Percentiles rank a stretch among this genome's conserved stretches.
phyloP scores from a whole-genome alignment of 2,329 filamentous ascomycete species.

The Nigrospora oryzae region DNA sequence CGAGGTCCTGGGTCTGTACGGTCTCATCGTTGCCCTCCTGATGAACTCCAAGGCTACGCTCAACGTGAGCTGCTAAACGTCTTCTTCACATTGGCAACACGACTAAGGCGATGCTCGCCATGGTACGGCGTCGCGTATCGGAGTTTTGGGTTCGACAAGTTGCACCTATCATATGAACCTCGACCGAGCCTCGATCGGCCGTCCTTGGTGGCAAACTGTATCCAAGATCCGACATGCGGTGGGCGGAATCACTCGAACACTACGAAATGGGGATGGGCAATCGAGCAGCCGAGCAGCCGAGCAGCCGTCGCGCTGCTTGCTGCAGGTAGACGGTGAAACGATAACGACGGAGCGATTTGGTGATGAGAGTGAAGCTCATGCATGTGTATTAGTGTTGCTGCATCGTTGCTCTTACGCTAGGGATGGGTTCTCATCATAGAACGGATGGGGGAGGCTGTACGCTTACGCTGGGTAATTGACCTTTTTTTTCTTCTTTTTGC shows the following conservation, averaged over 20 bases:
- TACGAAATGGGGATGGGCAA: no score
- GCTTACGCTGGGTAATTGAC: slow-evolving; percentile 2
- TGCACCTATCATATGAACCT: background rate
- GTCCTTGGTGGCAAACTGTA: no score
- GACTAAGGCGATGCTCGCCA: background rate
- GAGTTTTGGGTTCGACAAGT: background rate
- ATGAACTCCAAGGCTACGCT: slow-evolving; percentile 92
- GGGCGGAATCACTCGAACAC: no score
- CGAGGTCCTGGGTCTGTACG: slow-evolving; percentile 98
- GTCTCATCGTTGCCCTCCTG: slow-evolving; percentile 94
- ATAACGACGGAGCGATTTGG: background rate
- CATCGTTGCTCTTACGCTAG: background rate
- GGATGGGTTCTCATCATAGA: slow-evolving; percentile 3
- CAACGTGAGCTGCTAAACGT: slow-evolving; percentile 30
- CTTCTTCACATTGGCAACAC: background rate
- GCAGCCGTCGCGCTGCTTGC: background rate
- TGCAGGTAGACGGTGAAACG: background rate
- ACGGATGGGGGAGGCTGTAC: slow-evolving; percentile 2
- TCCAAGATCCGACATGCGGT: no score
- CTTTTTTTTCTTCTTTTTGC: background rate
- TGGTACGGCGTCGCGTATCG: background rate
- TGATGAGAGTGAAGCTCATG: background rate
- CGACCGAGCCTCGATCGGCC: no score
- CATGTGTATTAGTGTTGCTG: slow-evolving; percentile 1
- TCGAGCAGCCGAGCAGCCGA: background rate